Percentiles rank a stretch among this genome's conserved stretches.
phyloP scores from a whole-genome alignment of 805 yeast genomes.

The Myxozyma monticola region DNA sequence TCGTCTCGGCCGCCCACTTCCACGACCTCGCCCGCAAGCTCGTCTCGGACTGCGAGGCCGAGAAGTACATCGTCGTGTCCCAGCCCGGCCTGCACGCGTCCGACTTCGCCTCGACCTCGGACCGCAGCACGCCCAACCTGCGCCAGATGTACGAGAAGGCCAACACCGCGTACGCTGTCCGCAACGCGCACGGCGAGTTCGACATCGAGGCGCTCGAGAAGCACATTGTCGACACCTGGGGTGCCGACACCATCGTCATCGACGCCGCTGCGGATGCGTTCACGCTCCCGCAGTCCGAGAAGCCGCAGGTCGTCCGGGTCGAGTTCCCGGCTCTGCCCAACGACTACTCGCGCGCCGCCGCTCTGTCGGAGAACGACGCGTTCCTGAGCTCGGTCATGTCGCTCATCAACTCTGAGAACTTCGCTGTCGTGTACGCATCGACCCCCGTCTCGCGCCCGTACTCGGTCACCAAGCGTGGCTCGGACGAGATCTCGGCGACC shows the following conservation, averaged over 20 bases:
- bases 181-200: slow-evolving; percentile 31
- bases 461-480: slow-evolving; percentile 24
- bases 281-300: slow-evolving; percentile 63
- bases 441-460: slow-evolving; percentile 33
- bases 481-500: background rate
- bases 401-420: slow-evolving; percentile 39
- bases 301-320: slow-evolving; percentile 61
- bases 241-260: slow-evolving; percentile 48
- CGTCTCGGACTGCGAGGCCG: slow-evolving; percentile 23
- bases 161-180: slow-evolving; percentile 29
- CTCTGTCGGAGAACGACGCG: slow-evolving; percentile 33
- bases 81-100: slow-evolving; percentile 40
- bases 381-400: slow-evolving; percentile 36
- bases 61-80: slow-evolving; percentile 42
- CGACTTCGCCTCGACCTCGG: slow-evolving; percentile 30
- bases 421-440: slow-evolving; percentile 39
- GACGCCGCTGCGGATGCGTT: slow-evolving; percentile 45
- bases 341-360: slow-evolving; percentile 29
- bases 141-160: slow-evolving; percentile 28
- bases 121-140: slow-evolving; percentile 30
- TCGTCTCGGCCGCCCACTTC: slow-evolving; percentile 28
- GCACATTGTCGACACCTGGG: slow-evolving; percentile 51
- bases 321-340: slow-evolving; percentile 54
- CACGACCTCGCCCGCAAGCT: slow-evolving; percentile 28
- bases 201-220: slow-evolving; percentile 49